Evolutionary conservation across 768 basidiomycete species (phyloP), one percentile per base, ranked within the genome.

Genomic region (Cystobasidium ongulense): DNA sequence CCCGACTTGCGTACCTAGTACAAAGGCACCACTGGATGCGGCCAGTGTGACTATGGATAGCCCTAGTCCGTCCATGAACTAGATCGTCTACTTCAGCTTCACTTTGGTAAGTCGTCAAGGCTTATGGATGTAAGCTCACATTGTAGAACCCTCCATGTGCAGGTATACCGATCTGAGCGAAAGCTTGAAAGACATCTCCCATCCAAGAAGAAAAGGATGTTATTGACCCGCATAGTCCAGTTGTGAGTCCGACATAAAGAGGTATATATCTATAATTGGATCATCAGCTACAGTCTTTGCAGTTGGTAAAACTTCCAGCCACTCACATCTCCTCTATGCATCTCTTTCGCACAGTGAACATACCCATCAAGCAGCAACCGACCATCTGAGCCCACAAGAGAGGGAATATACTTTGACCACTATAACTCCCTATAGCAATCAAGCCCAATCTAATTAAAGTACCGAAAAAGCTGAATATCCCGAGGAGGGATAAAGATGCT

Each of bases 121-220:
- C 18, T 46, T 43, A 23, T 41, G 0, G 3, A 27, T 23, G 1
- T 17, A n/a, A 18, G 7, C 90, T 74, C 76, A 92, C 94, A 80
- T 90, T 86, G 75, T 86, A 84, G 36, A 97, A 84, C 64, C 90
- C 88, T 63, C 85, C 84, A 61, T 89, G 85, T 68, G 84, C 80
- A 59, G 84, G 85, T 11, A 83, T 80, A 39, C 83, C 82, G 1
- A 85, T 81, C 80, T 97, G 91, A 0, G 89, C 84, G 87, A 93
- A 98, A 0, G 92, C 89, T 66, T 85, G 81, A 78, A 95, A 98
- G 0, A 92, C 81, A 75, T 94, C 91, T 11, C 90, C 80, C 81
- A 97, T 91, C 96, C 96, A 98, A 41, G 88, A 86, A 18, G 94
- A 96, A 83, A 98, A 98, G 1, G 93, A 97, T 11, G 96, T 99